Evolutionary conservation across 139 green algal species (phyloP).

Genomic region (Parachlorella kessleri): DNA sequence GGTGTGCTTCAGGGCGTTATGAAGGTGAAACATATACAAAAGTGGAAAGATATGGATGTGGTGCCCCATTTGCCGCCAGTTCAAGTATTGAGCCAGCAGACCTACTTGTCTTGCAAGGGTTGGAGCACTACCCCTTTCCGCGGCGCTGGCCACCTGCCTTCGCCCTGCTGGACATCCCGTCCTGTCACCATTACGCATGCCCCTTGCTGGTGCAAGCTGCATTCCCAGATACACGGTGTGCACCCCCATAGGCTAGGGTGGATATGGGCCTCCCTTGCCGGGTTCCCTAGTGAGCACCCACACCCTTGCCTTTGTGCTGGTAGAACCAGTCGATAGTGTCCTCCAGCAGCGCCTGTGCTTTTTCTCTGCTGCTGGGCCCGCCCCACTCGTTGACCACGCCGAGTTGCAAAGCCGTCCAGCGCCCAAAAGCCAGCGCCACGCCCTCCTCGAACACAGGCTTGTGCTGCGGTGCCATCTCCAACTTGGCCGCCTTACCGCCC

Average conservation of each 20-base stretch:
- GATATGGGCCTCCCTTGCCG: not conserved
- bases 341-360: slow-evolving; percentile 70
- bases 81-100: no score
- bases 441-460: slow-evolving; percentile 79
- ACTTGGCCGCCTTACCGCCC: not conserved
- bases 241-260: not conserved
- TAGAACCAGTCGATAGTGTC: slow-evolving; percentile 91
- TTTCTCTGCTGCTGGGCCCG: slow-evolving; percentile 68
- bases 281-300: not conserved
- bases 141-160: no score
- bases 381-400: slow-evolving; percentile 92
- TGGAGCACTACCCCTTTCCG: no score
- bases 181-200: no score
- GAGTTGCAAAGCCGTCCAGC: slow-evolving; percentile 89
- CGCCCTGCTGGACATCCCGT: no score
- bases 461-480: slow-evolving; percentile 17
- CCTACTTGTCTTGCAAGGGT: no score
- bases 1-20: not conserved
- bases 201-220: no score
- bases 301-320: slow-evolving; percentile 62
- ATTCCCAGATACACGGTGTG: not conserved
- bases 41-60: not conserved
- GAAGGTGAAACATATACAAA: not conserved
- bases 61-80: no score
- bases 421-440: slow-evolving; percentile 57